phyloP scores from a whole-genome alignment of 2,329 filamentous ascomycete genomes.

The Apiospora marii region DNA sequence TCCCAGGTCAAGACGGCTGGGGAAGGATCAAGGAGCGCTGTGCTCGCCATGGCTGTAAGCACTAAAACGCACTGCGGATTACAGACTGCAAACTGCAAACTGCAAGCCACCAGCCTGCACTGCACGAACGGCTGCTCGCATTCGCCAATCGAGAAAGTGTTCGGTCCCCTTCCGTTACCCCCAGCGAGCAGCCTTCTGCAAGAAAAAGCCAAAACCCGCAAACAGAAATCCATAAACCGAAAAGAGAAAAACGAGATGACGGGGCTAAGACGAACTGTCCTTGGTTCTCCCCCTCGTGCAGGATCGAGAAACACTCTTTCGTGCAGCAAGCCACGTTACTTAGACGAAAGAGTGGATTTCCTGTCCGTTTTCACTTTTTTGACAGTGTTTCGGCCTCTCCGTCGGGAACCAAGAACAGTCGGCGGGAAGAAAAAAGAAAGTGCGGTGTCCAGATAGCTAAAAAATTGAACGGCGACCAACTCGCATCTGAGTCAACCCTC shows the following conservation, averaged over 20 bases:
- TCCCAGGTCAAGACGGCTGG: no score
- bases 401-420: background rate
- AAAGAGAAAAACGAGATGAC: background rate
- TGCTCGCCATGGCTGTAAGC: background rate
- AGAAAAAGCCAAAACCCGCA: background rate
- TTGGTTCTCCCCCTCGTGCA: background rate
- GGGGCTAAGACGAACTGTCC: background rate
- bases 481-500: background rate
- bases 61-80: background rate
- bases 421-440: background rate
- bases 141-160: background rate
- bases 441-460: background rate
- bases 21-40: no score
- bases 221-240: conserved; percentile 3
- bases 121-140: background rate
- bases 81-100: background rate
- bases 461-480: background rate
- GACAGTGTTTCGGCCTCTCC: background rate
- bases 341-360: background rate
- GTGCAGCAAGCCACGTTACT: conserved; percentile 4
- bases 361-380: background rate
- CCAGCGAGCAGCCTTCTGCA: background rate
- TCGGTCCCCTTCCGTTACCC: background rate
- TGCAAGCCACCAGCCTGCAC: background rate
- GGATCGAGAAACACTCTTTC: background rate